These are phyloP conservation scores for Ramicandelaber brevisporus DNA, from an alignment of 192 early-diverging fungal species.

Conservation along the genomic window DNA sequence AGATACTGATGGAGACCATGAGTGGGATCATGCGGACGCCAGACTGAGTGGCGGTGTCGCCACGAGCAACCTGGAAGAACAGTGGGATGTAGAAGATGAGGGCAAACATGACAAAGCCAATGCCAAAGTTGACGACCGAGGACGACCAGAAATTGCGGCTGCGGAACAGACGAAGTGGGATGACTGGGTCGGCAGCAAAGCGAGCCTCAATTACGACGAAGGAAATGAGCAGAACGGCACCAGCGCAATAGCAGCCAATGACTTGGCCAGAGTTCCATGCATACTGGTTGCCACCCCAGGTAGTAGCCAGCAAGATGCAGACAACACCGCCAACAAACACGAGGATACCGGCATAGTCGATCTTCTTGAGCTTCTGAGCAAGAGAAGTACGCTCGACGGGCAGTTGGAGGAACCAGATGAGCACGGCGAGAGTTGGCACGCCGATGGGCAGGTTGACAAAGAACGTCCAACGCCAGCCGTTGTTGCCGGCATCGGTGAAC, in stretches of 20 bases:
- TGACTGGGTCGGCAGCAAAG: constrained; percentile 25
- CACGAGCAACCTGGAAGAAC: constrained; percentile 31
- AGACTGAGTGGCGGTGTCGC: constrained; percentile 18
- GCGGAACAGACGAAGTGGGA: constrained; percentile 18
- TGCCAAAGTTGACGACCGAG: constrained; percentile 17
- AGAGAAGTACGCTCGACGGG: constrained; percentile 15
- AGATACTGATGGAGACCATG: constrained; percentile 21
- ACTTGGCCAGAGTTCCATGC: constrained; percentile 25
- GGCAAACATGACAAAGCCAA: constrained; percentile 27
- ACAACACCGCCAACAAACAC: constrained; percentile 20
- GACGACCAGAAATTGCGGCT: constrained; percentile 26
- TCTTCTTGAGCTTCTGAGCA: constrained; percentile 19
- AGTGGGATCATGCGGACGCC: constrained; percentile 38
- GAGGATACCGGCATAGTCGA: constrained; percentile 31
- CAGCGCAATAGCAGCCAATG: constrained; percentile 25
- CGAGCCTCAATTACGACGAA: constrained; percentile 28
- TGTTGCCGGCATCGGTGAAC: constrained; percentile 28
- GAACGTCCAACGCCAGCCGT: constrained; percentile 54
- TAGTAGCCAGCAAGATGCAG: constrained; percentile 26
- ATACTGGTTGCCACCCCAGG: constrained; percentile 31
- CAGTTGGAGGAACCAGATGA: constrained; percentile 21
- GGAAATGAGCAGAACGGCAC: constrained; percentile 11
- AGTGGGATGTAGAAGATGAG: constrained; percentile 32
- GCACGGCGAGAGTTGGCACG: constrained; percentile 7
- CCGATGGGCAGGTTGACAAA: constrained; percentile 23